Evolutionary conservation across 2,329 filamentous ascomycete genomes (phyloP), one percentile per base, ranked within the genome.

Genomic region (Hymenoscyphus salicellus): DNA sequence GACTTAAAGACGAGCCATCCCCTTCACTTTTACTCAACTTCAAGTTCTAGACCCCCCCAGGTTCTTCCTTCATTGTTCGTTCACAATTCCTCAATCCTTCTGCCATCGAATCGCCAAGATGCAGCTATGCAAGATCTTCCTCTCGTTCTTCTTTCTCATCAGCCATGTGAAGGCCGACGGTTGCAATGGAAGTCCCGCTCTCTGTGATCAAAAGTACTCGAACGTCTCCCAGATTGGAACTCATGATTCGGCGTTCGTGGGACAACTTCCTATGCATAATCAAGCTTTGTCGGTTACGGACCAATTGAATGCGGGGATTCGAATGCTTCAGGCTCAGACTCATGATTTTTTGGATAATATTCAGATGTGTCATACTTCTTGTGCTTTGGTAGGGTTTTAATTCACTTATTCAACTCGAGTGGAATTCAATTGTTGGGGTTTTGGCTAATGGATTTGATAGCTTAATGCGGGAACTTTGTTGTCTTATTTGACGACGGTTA

Each of bases 171-270:
- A 32, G 11, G 56, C 57, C 4, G 36, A 23, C 5, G 63, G 59
- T 57, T 94, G 91, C 83, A 95, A 95, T 79, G 93, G 93, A 79
- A 92, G 90, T 3, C 88, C 90, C 0, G 80, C 82, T 52, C 84
- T 95, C 32, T 95, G 92, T 80, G 79, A 78, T 66, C 86, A 85
- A 68, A 78, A 84, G n/a, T 95, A 93, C 79, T 88, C 86, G 77
- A 86, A 89, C 69, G 84, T 95, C 70, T 92, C 91, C 1, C 84
- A 92, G 75, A 85, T 95, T 70, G 89, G 87, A 28, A 81, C 88
- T 3, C 89, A 91, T 76, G 83, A 91, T 77, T 85, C 84, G 2
- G 70, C 74, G 1, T 76, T 76, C 30, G 74, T 75, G 7, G 74
- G 74, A 3, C 36, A 65, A 10, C 59, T 74, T 11, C 70, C 68